Base-by-base conservation (phyloP, 352 stramenopile genomes). In the Globisporangium emineosum region DNA sequence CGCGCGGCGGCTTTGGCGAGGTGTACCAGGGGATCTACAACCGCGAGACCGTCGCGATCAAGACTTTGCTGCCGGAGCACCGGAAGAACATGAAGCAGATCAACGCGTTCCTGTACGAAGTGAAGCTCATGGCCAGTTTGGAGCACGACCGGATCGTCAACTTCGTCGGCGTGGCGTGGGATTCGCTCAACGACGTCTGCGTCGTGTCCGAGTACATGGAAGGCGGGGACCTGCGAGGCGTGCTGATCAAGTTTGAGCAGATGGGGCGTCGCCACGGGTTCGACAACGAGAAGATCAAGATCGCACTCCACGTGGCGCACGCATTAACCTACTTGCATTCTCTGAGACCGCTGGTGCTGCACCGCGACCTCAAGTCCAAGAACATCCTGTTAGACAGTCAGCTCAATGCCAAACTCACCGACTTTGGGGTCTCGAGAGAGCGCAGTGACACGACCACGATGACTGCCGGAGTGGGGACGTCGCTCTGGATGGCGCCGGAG, bases 341-440 rank as follows among this genome's bases (percentile, higher is more conserved):
- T 0, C 67, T 81, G 2, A 54, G 72, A 5, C 45, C 8, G 54
- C 63, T 19, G 17, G 65, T 80, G n/a, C 50, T 85, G 10, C 74
- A 82, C 75, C 71, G 53, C 15, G 42, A 50, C 42, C 42, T 50
- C 42, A 50, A 50, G 42, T 50, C 42, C 19, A 52, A 52, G 45
- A 52, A 52, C 45, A 71, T 76, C 27, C 15, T 79, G 47, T 51
- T 79, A 2, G 75, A 43, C 27, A 77, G 68, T 9, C 58, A 79
- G 15, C 27, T 81, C 29, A 66, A 83, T 42, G 76, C 76, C 0
- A 86, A 86, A 50, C 71, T 88, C 27, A 86, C 76, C n/a, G 78
- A 86, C 68, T 88, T 88, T 65, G 76, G 76, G 4, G 67, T 81
- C 9, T 84, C 76, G 0, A 13, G 45, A 30, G 45, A 52, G 21